phyloP scores from a whole-genome alignment of 2,329 filamentous ascomycete species.

The Paramyrothecium roridum region DNA sequence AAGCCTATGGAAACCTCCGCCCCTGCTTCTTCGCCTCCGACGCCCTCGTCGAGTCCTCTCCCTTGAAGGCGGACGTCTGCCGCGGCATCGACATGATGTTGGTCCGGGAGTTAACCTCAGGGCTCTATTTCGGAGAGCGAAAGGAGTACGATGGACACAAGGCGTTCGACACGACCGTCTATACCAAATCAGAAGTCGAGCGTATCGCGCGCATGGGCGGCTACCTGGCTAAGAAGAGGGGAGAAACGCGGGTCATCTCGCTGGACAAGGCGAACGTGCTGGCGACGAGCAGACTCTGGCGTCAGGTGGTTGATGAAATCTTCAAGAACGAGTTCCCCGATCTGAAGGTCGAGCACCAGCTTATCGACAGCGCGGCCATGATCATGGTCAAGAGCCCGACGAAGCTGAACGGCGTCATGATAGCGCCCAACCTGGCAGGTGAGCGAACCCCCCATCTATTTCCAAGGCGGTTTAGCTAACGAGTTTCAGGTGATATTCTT shows the following conservation, averaged over 20 bases:
- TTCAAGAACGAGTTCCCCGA: slow-evolving; percentile 86
- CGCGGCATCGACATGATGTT: slow-evolving; percentile 85
- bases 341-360: slow-evolving; percentile 76
- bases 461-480: slow-evolving; percentile 12
- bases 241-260: slow-evolving; percentile 69
- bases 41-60: slow-evolving; percentile 75
- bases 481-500: slow-evolving; percentile 13
- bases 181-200: slow-evolving; percentile 80
- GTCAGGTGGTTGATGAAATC: slow-evolving; percentile 76
- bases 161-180: slow-evolving; percentile 81
- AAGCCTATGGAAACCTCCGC: slow-evolving; percentile 87
- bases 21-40: slow-evolving; percentile 92
- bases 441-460: slow-evolving; percentile 10
- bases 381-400: slow-evolving; percentile 90
- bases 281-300: slow-evolving; percentile 81
- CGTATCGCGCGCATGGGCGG: slow-evolving; percentile 78
- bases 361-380: slow-evolving; percentile 92
- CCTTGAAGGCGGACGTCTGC: slow-evolving; percentile 79
- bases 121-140: slow-evolving; percentile 89
- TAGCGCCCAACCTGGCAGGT: slow-evolving; percentile 68
- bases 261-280: slow-evolving; percentile 94
- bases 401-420: slow-evolving; percentile 78
- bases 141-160: slow-evolving; percentile 71
- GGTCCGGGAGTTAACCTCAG: slow-evolving; percentile 83
- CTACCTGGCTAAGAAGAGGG: slow-evolving; percentile 70